These are phyloP conservation scores for Chalara sp. DNA, from an alignment of 2,329 filamentous ascomycete genomes.

Conservation along the genomic window DNA sequence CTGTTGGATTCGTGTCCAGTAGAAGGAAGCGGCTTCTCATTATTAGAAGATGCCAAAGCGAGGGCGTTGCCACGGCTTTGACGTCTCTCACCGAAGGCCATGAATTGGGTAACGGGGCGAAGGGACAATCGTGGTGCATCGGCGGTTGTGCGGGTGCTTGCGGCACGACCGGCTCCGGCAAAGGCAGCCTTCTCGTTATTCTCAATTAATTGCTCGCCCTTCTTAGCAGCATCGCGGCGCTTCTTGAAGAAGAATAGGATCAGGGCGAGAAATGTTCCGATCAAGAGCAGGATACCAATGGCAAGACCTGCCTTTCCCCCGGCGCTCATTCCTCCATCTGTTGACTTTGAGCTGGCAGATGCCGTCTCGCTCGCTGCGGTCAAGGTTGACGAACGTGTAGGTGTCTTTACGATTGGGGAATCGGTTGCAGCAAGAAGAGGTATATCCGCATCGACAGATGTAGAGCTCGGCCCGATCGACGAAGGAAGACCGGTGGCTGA, in stretches of 20 bases:
- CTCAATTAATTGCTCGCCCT: slow-evolving; percentile 43
- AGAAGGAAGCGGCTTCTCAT: slow-evolving; percentile 32
- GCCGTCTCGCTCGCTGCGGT: not conserved
- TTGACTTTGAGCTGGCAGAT: slow-evolving; percentile 4
- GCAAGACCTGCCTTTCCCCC: slow-evolving; percentile 68
- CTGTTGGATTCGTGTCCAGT: slow-evolving; percentile 42
- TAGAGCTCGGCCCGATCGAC: slow-evolving; percentile 7
- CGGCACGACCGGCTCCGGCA: slow-evolving; percentile 11
- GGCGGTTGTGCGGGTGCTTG: slow-evolving; percentile 26
- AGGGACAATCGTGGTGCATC: slow-evolving; percentile 75
- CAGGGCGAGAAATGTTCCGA: slow-evolving; percentile 60
- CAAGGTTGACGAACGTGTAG: not conserved
- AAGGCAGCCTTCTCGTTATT: slow-evolving; percentile 64
- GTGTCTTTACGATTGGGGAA: not conserved
- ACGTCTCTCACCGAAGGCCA: slow-evolving; percentile 54
- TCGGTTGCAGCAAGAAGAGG: not conserved
- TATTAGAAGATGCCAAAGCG: slow-evolving; percentile 14
- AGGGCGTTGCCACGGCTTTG: slow-evolving; percentile 42
- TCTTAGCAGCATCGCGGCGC: slow-evolving; percentile 60
- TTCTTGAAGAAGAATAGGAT: slow-evolving; percentile 65
- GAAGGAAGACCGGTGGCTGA: slow-evolving; percentile 8
- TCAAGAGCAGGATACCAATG: slow-evolving; percentile 67
- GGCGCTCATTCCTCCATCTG: slow-evolving; percentile 29
- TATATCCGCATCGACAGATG: slow-evolving; percentile 7
- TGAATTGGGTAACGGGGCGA: slow-evolving; percentile 77